A percentile compares a stretch with the other conserved stretches of the same genome.
Evolutionary conservation across 306 rosid species (phyloP).

Genomic region (Castanea crenata): DNA sequence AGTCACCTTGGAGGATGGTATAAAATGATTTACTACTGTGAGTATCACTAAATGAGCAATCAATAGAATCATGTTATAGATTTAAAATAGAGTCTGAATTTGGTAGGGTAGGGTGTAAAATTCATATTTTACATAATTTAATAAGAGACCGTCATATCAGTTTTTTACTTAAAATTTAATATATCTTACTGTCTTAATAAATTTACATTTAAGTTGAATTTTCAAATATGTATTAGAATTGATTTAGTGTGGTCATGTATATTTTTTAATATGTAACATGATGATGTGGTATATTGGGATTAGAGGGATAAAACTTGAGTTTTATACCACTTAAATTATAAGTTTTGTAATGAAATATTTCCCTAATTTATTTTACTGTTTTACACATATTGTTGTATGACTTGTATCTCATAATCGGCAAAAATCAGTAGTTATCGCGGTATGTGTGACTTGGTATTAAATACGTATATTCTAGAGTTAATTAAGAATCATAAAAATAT

Average conservation of each 20-base stretch:
- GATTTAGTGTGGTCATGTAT: accelerated
- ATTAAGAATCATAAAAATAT: no score
- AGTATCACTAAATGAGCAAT: not conserved
- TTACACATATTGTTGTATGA: no score
- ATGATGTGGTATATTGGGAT: accelerated
- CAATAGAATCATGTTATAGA: no score
- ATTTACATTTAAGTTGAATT: no score
- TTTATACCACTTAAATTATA: accelerated
- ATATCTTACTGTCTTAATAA: accelerated
- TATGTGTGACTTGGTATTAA: no score
- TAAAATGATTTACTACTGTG: constrained; percentile 36
- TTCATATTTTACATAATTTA: accelerated
- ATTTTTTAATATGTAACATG: accelerated
- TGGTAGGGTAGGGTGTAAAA: accelerated
- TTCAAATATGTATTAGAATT: accelerated
- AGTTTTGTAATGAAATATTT: no score
- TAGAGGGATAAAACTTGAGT: accelerated
- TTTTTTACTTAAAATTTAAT: accelerated
- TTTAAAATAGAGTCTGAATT: no score
- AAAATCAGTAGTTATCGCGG: no score
- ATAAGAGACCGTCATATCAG: accelerated
- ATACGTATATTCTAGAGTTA: no score
- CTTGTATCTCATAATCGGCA: no score
- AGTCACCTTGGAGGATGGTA: constrained; percentile 29
- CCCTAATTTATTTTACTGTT: no score